Evolutionary conservation across 225 moss, liverwort and hornwort species (phyloP).

Genomic region (Pseudoscleropodium purum): DNA sequence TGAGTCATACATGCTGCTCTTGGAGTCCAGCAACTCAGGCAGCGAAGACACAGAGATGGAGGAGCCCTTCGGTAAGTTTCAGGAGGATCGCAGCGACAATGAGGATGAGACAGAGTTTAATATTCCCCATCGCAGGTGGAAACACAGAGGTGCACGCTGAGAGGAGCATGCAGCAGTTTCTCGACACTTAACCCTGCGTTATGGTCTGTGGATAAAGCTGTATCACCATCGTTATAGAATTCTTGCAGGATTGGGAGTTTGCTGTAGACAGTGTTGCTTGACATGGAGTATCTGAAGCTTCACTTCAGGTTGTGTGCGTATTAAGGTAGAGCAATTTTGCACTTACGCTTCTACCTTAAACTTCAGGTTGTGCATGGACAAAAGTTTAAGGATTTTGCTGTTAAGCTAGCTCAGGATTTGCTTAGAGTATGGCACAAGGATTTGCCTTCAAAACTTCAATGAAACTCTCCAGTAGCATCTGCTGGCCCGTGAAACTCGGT

Average conservation of each 20-base stretch:
- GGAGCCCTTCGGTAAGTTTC: too few relatives aligned
- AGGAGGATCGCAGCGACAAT: neutral
- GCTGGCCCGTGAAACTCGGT: neutral
- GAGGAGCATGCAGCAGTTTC: neutral
- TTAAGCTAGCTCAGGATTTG: neutral
- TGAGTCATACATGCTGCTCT: neutral
- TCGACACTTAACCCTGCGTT: neutral
- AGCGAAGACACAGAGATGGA: neutral
- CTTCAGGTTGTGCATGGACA: neutral
- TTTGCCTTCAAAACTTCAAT: neutral
- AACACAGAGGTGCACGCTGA: neutral
- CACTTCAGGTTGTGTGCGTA: neutral
- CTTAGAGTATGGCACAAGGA: neutral
- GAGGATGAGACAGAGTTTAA: neutral
- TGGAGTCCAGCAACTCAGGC: neutral
- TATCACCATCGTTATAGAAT: too few relatives aligned
- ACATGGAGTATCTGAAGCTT: neutral
- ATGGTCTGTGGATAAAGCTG: neutral
- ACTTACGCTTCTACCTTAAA: neutral
- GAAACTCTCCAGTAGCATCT: neutral
- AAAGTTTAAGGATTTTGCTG: neutral
- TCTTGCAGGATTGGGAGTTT: too few relatives aligned
- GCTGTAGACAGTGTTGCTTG: neutral
- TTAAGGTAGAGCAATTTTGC: neutral
- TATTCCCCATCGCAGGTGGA: too few relatives aligned